These are phyloP conservation scores for Dioscorea zingiberensis DNA, from an alignment of 106 monocot species.

Conservation along the genomic window DNA sequence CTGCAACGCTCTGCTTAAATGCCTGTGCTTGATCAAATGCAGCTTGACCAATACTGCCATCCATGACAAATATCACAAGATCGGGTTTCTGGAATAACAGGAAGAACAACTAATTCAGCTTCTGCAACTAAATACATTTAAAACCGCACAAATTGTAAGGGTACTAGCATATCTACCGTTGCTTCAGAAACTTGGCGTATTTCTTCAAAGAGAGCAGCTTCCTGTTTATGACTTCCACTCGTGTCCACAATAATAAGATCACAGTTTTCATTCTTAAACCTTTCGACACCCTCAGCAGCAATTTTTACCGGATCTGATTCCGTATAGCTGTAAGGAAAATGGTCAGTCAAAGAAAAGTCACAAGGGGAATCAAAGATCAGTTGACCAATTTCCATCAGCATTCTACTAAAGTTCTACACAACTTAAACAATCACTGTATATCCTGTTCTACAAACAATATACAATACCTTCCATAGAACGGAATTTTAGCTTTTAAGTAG, in stretches of 20 bases:
- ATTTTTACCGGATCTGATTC: slow-evolving; percentile 99
- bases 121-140: not conserved
- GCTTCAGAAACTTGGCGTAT: slow-evolving; percentile 99
- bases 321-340: slow-evolving; percentile 67
- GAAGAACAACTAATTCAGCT: slow-evolving; percentile 1
- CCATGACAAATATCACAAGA: slow-evolving; percentile 99
- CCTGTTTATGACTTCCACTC: slow-evolving; percentile 96
- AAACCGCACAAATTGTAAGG: too few relatives aligned
- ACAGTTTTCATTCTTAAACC: slow-evolving; percentile 94
- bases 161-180: slow-evolving; percentile 37
- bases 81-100: slow-evolving; percentile 79
- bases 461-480: slow-evolving; percentile 93
- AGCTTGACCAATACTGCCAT: slow-evolving; percentile 98
- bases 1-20: slow-evolving; percentile 94
- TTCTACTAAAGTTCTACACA: too few relatives aligned
- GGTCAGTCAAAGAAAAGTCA: not conserved
- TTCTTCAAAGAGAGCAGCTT: slow-evolving; percentile 98
- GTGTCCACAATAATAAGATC: slow-evolving; percentile 98
- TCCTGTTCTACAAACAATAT: not conserved
- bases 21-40: slow-evolving; percentile 98
- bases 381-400: too few relatives aligned
- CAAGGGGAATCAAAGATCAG: not conserved
- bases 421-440: not conserved
- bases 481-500: slow-evolving; percentile 98
- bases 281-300: slow-evolving; percentile 94